phyloP scores from a whole-genome alignment of 2,329 filamentous ascomycete genomes.

The Phyllachora maydis region DNA sequence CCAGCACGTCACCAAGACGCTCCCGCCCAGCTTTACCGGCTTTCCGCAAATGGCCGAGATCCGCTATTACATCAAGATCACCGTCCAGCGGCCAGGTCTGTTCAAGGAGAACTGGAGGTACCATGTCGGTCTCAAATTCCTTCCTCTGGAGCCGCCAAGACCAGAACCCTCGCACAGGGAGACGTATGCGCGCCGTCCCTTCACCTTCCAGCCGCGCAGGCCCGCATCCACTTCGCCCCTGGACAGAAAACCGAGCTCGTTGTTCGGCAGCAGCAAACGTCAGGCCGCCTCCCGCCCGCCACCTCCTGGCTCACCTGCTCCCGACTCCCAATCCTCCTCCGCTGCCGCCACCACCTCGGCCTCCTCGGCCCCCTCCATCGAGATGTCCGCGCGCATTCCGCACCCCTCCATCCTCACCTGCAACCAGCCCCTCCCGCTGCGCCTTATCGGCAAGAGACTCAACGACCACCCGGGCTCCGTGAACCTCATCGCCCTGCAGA shows the following conservation, averaged over 20 bases:
- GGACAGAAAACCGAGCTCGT: constrained; percentile 27
- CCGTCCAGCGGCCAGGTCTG: constrained; percentile 68
- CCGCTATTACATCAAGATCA: constrained; percentile 89
- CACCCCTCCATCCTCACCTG: constrained; percentile 78
- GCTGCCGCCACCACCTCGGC: constrained; percentile 3
- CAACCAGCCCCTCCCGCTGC: constrained; percentile 65
- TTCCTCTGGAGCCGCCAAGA: constrained; percentile 80
- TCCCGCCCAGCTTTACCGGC: constrained; percentile 77
- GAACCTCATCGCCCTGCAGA: constrained; percentile 58
- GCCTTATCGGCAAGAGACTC: constrained; percentile 60
- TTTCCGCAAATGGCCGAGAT: constrained; percentile 80
- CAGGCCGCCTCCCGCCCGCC: no score
- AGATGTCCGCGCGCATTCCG: constrained; percentile 59
- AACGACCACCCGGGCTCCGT: constrained; percentile 47
- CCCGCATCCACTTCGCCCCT: constrained; percentile 9
- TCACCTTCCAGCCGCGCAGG: constrained; percentile 29
- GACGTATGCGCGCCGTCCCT: constrained; percentile 60
- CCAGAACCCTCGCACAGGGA: constrained; percentile 48
- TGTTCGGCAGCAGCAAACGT: constrained; percentile 7
- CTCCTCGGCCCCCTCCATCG: constrained; percentile 45
- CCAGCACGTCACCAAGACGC: constrained; percentile 59
- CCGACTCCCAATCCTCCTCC: neutral
- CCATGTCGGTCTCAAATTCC: constrained; percentile 55
- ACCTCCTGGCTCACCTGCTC: neutral
- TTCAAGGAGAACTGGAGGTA: constrained; percentile 77